Percentiles rank a stretch among this genome's conserved stretches.
Evolutionary conservation across 176 grass and related monocot genomes (phyloP).

Genomic region (Zoysia japonica): DNA sequence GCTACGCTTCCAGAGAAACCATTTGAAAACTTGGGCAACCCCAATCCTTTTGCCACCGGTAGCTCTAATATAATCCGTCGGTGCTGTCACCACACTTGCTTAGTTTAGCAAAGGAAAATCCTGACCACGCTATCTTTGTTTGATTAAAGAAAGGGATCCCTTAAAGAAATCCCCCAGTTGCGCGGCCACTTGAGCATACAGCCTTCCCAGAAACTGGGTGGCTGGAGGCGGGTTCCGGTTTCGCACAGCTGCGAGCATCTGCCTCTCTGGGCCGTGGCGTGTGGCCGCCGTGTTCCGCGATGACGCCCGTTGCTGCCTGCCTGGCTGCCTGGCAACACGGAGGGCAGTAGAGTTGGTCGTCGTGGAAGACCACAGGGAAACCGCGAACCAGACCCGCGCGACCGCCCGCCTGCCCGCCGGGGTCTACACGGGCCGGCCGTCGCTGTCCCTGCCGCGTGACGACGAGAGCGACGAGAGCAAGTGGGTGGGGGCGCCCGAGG

Average conservation of each 20-base stretch:
- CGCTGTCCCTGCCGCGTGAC: not conserved
- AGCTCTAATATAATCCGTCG: not conserved
- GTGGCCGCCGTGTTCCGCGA: conserved; percentile 4
- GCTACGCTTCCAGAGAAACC: too few species aligned
- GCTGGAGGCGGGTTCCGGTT: not conserved
- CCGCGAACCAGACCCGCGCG: not conserved
- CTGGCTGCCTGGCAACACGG: not conserved
- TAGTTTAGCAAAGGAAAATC: not conserved
- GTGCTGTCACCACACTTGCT: not conserved
- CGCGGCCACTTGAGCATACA: conserved; percentile 31
- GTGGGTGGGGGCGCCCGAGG: not conserved
- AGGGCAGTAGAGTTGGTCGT: not conserved
- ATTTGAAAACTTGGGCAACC: not conserved
- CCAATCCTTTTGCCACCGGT: not conserved
- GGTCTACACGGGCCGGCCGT: conserved; percentile 8
- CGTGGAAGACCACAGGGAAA: conserved; percentile 3
- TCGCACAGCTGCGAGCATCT: not conserved
- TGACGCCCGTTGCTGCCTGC: too few species aligned
- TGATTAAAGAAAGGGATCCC: not conserved
- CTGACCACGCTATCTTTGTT: not conserved
- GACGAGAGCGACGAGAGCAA: not conserved
- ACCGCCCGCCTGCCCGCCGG: not conserved
- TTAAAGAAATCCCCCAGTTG: not conserved
- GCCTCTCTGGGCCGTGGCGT: not conserved
- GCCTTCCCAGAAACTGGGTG: conserved; percentile 36